These are phyloP conservation scores for Bolboschoenus planiculmis DNA, from an alignment of 176 grass and related monocot species.

Conservation along the genomic window DNA sequence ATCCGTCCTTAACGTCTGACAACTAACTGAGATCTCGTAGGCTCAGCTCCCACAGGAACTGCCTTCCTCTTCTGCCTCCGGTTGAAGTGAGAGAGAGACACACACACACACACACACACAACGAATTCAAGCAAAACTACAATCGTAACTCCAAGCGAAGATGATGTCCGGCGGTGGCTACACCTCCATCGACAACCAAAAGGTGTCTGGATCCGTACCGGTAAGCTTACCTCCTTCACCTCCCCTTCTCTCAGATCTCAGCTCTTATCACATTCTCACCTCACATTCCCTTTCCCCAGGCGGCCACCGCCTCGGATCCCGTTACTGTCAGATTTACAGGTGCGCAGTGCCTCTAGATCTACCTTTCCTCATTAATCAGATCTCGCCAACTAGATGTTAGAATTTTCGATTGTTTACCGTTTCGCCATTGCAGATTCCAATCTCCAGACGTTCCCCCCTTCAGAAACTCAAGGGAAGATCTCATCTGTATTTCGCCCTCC, in stretches of 20 bases:
- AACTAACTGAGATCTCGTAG: neutral
- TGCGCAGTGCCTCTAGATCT: slow-evolving; percentile 9
- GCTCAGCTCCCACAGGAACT: neutral
- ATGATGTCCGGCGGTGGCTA: slow-evolving; percentile 98
- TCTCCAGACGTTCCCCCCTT: slow-evolving; percentile 91
- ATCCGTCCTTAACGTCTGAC: neutral
- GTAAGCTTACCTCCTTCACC: slow-evolving; percentile 25
- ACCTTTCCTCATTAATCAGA: neutral
- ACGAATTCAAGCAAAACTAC: neutral
- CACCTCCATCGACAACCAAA: slow-evolving; percentile 68
- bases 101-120: neutral
- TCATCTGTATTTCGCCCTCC: slow-evolving; percentile 71
- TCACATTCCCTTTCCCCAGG: slow-evolving; percentile 25
- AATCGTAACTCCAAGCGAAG: slow-evolving; percentile 33
- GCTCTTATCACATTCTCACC: slow-evolving; percentile 9
- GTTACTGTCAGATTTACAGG: slow-evolving; percentile 57
- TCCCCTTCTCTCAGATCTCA: neutral
- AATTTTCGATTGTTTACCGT: neutral
- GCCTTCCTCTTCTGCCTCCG: neutral
- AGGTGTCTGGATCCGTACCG: slow-evolving; percentile 87
- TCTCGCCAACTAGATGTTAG: neutral
- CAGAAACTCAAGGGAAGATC: slow-evolving; percentile 85
- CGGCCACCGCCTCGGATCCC: slow-evolving; percentile 58
- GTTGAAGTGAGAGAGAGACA: neutral
- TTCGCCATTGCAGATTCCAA: slow-evolving; percentile 49